Conservation (phyloP, 2,329 filamentous ascomycete species). For the Trichoderma sp. region DNA sequence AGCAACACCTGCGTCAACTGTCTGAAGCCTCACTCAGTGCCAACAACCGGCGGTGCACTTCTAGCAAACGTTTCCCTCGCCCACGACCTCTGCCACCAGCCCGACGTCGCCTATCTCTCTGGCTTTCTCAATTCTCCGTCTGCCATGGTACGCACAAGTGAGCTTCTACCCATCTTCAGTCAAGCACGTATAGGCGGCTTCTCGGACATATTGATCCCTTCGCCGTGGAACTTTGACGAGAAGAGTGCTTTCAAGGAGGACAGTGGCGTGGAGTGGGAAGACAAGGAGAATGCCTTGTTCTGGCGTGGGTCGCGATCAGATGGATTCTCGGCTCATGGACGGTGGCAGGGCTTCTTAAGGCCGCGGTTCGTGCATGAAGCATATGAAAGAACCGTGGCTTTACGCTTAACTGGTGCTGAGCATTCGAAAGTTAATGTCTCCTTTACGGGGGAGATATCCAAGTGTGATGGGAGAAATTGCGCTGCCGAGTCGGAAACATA, state of each 20-base stretch:
- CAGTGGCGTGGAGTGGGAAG: slow-evolving; percentile 50
- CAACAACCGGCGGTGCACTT: slow-evolving; percentile 42
- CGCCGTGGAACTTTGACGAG: slow-evolving; percentile 60
- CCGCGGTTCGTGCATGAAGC: slow-evolving; percentile 65
- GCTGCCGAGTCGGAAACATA: slow-evolving; percentile 42
- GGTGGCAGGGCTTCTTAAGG: slow-evolving; percentile 67
- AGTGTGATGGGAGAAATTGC: slow-evolving; percentile 51
- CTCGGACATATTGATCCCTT: slow-evolving; percentile 55
- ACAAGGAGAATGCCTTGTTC: slow-evolving; percentile 53
- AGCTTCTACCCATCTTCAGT: slow-evolving; percentile 58
- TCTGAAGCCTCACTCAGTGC: slow-evolving; percentile 41
- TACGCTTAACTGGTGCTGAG: slow-evolving; percentile 34
- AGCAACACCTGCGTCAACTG: slow-evolving; percentile 41
- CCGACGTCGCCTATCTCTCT: slow-evolving; percentile 52
- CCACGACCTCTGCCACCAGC: slow-evolving; percentile 54
- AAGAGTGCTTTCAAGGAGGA: slow-evolving; percentile 56
- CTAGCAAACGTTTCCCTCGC: slow-evolving; percentile 59
- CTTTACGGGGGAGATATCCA: slow-evolving; percentile 44
- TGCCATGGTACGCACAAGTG: slow-evolving; percentile 53
- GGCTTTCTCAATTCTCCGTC: slow-evolving; percentile 56
- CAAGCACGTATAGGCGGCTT: slow-evolving; percentile 58
- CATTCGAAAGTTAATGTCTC: slow-evolving; percentile 41
- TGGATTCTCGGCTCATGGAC: slow-evolving; percentile 43
- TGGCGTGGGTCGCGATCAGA: slow-evolving; percentile 63
- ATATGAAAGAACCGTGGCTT: slow-evolving; percentile 45